A percentile compares a stretch with the other conserved stretches of the same genome.
These are phyloP conservation scores for Calonectria hongkongensis DNA, from an alignment of 2,329 filamentous ascomycete species.

Conservation along the genomic window DNA sequence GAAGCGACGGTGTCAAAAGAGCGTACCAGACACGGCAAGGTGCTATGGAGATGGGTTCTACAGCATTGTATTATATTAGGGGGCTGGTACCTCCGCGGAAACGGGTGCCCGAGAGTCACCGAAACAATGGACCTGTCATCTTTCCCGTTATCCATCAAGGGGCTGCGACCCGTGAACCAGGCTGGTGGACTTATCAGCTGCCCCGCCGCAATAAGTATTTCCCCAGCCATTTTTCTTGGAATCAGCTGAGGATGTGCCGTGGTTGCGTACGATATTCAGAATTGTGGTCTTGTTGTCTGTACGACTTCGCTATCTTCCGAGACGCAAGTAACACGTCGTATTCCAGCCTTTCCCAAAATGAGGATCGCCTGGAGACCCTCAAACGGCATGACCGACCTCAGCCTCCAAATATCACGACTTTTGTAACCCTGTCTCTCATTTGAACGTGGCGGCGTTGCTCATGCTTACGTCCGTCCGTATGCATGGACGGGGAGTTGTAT, in stretches of 20 bases:
- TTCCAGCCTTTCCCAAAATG: background rate
- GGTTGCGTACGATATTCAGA: background rate
- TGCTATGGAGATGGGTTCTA: background rate
- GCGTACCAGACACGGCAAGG: conserved; percentile 21
- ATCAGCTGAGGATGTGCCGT: background rate
- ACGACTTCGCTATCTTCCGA: background rate
- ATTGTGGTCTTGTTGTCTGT: background rate
- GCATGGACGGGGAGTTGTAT: too few relatives aligned
- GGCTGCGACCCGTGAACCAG: conserved; percentile 11
- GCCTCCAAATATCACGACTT: background rate
- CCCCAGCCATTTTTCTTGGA: background rate
- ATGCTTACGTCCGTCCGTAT: background rate
- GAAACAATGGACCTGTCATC: background rate
- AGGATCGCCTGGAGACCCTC: background rate
- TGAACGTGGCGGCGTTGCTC: background rate
- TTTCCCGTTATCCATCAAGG: background rate
- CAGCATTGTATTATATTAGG: conserved; percentile 17
- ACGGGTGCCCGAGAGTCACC: background rate
- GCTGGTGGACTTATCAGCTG: background rate
- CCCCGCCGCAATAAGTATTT: background rate
- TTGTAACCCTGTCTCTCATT: conserved; percentile 9
- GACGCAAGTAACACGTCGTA: background rate
- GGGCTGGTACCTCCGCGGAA: background rate
- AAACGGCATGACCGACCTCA: background rate
- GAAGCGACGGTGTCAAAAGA: background rate